phyloP scores from a whole-genome alignment of 768 basidiomycete genomes.

The Lepiota brunneoincarnata region DNA sequence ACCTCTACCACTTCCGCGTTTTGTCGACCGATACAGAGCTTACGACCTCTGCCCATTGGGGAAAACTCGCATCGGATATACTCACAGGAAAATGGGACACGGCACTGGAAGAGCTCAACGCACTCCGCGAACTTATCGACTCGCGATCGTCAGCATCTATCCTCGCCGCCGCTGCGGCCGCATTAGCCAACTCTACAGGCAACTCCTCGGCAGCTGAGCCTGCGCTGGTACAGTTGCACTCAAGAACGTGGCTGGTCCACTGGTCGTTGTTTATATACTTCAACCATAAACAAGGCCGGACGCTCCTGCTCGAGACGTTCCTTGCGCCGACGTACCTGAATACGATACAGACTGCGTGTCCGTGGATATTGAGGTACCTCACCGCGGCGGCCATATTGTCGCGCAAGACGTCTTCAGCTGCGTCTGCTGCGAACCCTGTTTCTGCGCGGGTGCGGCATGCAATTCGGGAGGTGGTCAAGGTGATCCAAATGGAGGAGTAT shows the following conservation, averaged over 20 bases:
- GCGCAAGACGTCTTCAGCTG: slow-evolving; percentile 62
- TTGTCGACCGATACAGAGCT: slow-evolving; percentile 92
- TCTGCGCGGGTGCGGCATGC: slow-evolving; percentile 83
- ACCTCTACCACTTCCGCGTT: slow-evolving; percentile 97
- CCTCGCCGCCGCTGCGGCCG: slow-evolving; percentile 34
- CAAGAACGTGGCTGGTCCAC: slow-evolving; percentile 94
- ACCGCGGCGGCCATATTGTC: slow-evolving; percentile 91
- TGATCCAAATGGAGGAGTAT: slow-evolving; percentile 93
- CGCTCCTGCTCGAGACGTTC: slow-evolving; percentile 93
- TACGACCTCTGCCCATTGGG: slow-evolving; percentile 97
- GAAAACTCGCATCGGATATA: slow-evolving; percentile 96
- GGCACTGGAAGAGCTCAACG: slow-evolving; percentile 94
- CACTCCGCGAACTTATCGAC: slow-evolving; percentile 91
- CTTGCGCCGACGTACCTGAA: slow-evolving; percentile 95
- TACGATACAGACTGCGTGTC: slow-evolving; percentile 94
- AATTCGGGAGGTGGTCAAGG: slow-evolving; percentile 88
- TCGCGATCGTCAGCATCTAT: slow-evolving; percentile 59
- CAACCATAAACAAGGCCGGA: slow-evolving; percentile 90
- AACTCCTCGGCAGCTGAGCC: slow-evolving; percentile 43
- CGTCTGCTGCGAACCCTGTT: slow-evolving; percentile 37
- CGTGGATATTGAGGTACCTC: slow-evolving; percentile 94
- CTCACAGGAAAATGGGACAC: slow-evolving; percentile 92
- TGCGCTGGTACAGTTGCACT: slow-evolving; percentile 86
- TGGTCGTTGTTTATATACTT: slow-evolving; percentile 99
- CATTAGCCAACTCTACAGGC: slow-evolving; percentile 16